Base-by-base conservation (phyloP, 257 asterid species). In the Lycium ferocissimum region DNA sequence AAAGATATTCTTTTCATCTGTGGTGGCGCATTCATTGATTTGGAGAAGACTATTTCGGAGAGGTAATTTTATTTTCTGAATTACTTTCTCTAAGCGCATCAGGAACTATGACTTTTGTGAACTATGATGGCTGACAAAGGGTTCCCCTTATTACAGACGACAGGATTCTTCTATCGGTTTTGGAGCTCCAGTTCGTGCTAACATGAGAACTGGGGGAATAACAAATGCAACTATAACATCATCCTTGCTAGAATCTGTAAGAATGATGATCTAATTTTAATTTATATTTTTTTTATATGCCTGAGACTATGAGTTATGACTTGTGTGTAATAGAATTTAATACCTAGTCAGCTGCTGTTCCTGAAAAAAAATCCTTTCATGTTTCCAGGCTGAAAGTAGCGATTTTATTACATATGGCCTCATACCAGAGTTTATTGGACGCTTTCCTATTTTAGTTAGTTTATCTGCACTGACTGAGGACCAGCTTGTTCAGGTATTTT, bases 151-250 rank as follows among this genome's bases (percentile, higher is more conserved):
- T 83, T 86, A 63, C 91, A 95, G 99, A 88, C 94, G 97, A 86
- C 98, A 95, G 90, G 98, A 95, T 90, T 94, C 97, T 7, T 95
- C 99, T 58, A 95, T 95, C 80, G 99, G 99, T 83, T 95, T 95
- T 88, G 98, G 99, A 84, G 97, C 97, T 84, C 97, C 95, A 73
- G 92, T 95, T 86, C 97, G 99, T 83, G 95, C 98, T 84, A 94
- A 91, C 92, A 93, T 95, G 97, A 94, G 98, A 91, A 91, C 93
- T 65, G 92, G 94, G 86, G 93, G 95, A 89, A 92, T 95, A 85
- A 91, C 89, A 80, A 89, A 88, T 94, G 95, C 98, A 86, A 90
- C 91, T 65, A 83, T 94, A 72, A 91, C 98, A 83, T 92, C 98
- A 82, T 90, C 98, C 87, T 91, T 95, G 70, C 93, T 94, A 35